Percentiles rank a stretch among this genome's conserved stretches.
phyloP scores from a whole-genome alignment of 192 early-diverging fungal species.

The Backusella psychrophila region DNA sequence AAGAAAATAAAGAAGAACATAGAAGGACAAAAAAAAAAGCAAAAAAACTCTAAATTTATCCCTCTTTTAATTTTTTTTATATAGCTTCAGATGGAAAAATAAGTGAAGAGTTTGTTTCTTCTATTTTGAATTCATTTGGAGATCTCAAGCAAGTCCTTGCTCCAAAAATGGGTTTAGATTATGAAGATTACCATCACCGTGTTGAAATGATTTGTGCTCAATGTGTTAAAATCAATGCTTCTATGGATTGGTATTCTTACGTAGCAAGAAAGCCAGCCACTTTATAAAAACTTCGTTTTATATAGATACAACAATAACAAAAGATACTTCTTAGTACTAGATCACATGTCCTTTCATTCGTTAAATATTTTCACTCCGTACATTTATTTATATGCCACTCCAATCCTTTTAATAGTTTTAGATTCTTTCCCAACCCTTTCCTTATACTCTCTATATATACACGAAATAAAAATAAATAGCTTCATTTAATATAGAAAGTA shows the following conservation, averaged over 20 bases:
- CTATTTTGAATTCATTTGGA: constrained; percentile 8
- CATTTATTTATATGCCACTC: not conserved
- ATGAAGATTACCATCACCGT: constrained; percentile 14
- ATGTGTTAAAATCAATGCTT: constrained; percentile 13
- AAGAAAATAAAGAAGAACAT: not conserved
- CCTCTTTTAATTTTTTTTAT: not conserved
- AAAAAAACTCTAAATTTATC: not conserved
- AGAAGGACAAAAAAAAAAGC: not conserved
- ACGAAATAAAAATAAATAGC: not conserved
- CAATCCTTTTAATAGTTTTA: not conserved
- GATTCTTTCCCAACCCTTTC: not conserved
- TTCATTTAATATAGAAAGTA: not conserved
- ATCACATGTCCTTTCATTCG: not conserved
- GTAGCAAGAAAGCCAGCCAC: not conserved
- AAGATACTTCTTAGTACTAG: not conserved
- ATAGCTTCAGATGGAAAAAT: constrained; percentile 11
- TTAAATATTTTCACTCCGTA: not conserved
- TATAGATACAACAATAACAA: not conserved
- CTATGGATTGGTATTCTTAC: constrained; percentile 13
- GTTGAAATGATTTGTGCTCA: constrained; percentile 20
- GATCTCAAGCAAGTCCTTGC: not conserved
- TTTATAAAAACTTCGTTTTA: not conserved
- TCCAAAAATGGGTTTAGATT: constrained; percentile 8
- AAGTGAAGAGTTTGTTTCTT: constrained; percentile 2
- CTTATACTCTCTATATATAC: not conserved